Evolutionary conservation across 805 yeast species (phyloP).

Genomic region (Monosporozyma unispora): DNA sequence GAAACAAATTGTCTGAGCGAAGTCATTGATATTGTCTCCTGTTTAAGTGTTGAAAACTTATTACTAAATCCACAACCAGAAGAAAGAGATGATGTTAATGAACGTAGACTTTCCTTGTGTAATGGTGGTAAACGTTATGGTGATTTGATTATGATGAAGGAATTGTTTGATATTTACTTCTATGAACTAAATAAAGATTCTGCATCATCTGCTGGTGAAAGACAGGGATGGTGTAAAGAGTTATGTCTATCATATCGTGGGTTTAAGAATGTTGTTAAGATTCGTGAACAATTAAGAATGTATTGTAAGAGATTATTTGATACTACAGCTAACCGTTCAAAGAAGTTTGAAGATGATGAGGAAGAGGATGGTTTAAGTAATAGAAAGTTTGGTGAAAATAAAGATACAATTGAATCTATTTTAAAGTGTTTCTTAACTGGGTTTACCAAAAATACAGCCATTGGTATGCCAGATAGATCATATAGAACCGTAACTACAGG

Average conservation of each 20-base stretch:
- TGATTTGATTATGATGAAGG: constrained; percentile 76
- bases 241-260: constrained; percentile 70
- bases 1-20: constrained; percentile 46
- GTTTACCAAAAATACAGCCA: constrained; percentile 78
- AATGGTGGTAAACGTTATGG: constrained; percentile 68
- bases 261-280: constrained; percentile 64
- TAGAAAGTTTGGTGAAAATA: constrained; percentile 18
- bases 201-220: constrained; percentile 41
- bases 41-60: constrained; percentile 86
- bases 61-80: constrained; percentile 73
- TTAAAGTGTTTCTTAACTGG: constrained; percentile 79
- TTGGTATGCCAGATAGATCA: constrained; percentile 91
- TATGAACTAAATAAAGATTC: constrained; percentile 10
- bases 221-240: constrained; percentile 75
- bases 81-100: constrained; percentile 74
- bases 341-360: not conserved
- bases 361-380: constrained; percentile 5
- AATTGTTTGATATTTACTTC: constrained; percentile 51
- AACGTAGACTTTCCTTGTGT: constrained; percentile 58
- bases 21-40: constrained; percentile 83
- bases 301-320: constrained; percentile 16
- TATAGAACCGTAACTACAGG: constrained; percentile 80
- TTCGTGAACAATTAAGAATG: constrained; percentile 56
- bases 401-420: constrained; percentile 36
- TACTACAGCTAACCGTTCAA: not conserved